Evolutionary conservation across 177 flowering plant genomes (phyloP).

Genomic region (Vitis hybrid): DNA sequence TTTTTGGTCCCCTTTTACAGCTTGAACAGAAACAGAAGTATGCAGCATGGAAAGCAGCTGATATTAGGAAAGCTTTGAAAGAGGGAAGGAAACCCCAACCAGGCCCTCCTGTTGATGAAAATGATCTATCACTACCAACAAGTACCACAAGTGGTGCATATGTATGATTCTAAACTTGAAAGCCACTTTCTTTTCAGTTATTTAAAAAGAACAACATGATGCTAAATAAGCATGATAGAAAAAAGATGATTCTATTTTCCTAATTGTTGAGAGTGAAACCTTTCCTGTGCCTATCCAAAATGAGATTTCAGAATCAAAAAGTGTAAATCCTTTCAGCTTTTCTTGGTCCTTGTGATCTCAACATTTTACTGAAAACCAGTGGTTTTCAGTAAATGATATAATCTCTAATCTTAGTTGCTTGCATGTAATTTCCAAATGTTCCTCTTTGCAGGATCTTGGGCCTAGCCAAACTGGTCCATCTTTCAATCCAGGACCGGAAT

Average conservation of each 20-base stretch:
- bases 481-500: conserved; percentile 30
- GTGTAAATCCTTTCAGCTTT: no score
- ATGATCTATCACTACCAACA: conserved; percentile 52
- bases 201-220: background rate
- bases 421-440: background rate
- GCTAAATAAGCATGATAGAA: no score
- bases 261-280: background rate
- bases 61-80: conserved; percentile 93
- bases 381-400: no score
- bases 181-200: background rate
- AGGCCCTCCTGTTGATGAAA: conserved; percentile 83
- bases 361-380: no score
- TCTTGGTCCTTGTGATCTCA: no score
- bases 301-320: no score
- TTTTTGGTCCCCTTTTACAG: conserved; percentile 34
- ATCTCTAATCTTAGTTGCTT: no score
- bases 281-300: no score
- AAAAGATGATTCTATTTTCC: conserved; percentile 1
- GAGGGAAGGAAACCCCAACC: conserved; percentile 93
- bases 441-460: conserved; percentile 53
- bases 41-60: conserved; percentile 99
- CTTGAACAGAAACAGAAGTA: conserved; percentile 94
- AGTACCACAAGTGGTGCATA: conserved; percentile 32
- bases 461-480: conserved; percentile 30
- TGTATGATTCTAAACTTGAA: conserved; percentile 41